Base-by-base conservation (phyloP, 164 flowering plant species). In the Berberis thunbergii region DNA sequence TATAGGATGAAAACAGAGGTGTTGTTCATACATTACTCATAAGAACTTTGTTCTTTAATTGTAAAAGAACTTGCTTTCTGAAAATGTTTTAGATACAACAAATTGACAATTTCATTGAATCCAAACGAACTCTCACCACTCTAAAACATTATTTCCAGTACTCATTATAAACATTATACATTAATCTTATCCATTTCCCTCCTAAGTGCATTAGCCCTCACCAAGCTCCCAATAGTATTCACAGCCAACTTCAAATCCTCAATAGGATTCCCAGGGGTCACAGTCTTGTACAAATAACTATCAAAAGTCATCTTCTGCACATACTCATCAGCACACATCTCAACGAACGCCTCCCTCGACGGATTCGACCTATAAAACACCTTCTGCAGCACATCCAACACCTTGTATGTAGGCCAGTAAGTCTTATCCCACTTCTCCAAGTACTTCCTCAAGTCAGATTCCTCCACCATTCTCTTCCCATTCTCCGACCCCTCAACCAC, bases 241-340 rank as follows among this genome's bases (percentile, higher is more conserved):
- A 93, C 73, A 41, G 97, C 98, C 69, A 93, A 65, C 80, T 93
- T 93, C 75, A 93, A 57, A 66, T 93, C 98, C 57, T 93, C 90
- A 74, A 83, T 62, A 0, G 98, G 98, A 59, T 87, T 93, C 64
- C 98, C 98, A 0, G 98, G 98, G 59, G 70, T 96, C 43, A 93
- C 97, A 41, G 67, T 77, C 85, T 93, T 93, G 64, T 90, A 93
- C 81, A 93, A 71, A 60, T 93, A 93, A 74, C 97, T 90, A 52
- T 93, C 98, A 62, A 93, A 93, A 0, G 98, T 93, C 98, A 93
- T 93, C 89, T 80, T 93, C 84, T 93, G 98, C 75, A 93, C 97
- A 43, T 93, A 93, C 73, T 88, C 91, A 54, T 90, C 94, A 0
- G 92, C 97, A 62, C 98, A 93, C 98, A 93, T 90, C 86, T 93